These are phyloP conservation scores for Phytophthora megakarya DNA, from an alignment of 352 stramenopile genomes.

Conservation along the genomic window DNA sequence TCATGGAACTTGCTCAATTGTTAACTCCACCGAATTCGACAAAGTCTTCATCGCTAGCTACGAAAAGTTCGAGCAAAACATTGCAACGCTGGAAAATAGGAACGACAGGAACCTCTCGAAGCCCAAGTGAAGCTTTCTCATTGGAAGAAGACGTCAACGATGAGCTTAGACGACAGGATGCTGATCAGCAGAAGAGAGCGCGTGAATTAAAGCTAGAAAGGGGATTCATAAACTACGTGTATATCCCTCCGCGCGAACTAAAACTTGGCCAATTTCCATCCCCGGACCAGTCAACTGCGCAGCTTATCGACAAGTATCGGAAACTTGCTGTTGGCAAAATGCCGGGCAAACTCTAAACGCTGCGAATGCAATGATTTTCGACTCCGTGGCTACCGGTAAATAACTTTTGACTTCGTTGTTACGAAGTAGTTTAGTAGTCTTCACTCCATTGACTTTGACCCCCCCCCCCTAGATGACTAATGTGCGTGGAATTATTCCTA, in stretches of 20 bases:
- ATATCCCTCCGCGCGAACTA: constrained; percentile 50
- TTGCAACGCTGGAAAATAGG: constrained; percentile 15
- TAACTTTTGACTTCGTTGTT: neutral
- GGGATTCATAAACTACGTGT: constrained; percentile 58
- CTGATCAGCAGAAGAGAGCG: constrained; percentile 13
- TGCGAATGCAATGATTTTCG: neutral
- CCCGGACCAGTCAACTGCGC: constrained; percentile 64
- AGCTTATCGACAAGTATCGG: constrained; percentile 82
- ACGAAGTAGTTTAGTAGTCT: too few species aligned
- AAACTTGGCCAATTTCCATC: constrained; percentile 57
- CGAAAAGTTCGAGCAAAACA: constrained; percentile 25
- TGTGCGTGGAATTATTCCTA: constrained; percentile 26
- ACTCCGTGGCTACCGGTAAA: neutral
- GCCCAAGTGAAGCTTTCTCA: constrained; percentile 11
- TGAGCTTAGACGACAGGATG: constrained; percentile 21
- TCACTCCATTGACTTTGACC: neutral
- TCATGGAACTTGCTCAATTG: constrained; percentile 61
- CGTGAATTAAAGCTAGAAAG: constrained; percentile 39
- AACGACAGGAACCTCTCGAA: constrained; percentile 1
- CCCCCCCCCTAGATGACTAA: constrained; percentile 12
- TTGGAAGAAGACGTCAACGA: constrained; percentile 27
- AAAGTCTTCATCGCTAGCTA: constrained; percentile 13
- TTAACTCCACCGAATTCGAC: constrained; percentile 44
- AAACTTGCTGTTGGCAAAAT: constrained; percentile 81
- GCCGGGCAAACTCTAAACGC: constrained; percentile 27